Evolutionary conservation across 2,329 filamentous ascomycete genomes (phyloP), one percentile per base, ranked within the genome.

Genomic region (Fusarium burgessii): DNA sequence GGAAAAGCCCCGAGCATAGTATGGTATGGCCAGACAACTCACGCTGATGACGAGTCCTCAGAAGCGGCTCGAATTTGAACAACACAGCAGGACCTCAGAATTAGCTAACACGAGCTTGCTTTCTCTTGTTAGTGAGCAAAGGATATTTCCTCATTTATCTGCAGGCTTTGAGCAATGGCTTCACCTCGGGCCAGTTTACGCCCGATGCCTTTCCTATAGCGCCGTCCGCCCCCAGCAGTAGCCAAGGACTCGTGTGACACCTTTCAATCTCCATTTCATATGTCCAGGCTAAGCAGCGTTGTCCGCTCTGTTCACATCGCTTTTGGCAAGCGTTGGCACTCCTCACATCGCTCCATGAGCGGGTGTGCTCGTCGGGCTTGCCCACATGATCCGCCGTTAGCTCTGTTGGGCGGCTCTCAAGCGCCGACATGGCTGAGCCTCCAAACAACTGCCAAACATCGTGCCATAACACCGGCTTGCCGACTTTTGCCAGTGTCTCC

Each of bases 371-470:
- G 68, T 85, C 85, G 25, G 80, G 78, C 51, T 81, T 81, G n/a
- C 86, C 87, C 18, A 88, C 86, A 71, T 85, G 84, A 71, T 89
- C 86, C 66, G 80, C 80, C 41, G 81, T 80, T 27, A 75, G 55
- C 58, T 80, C 77, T 58, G 83, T 78, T 23, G 81, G 81, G 50
- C 78, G 72, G 47, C 74, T 71, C 55, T 79, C 75, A 60, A 85
- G 81, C 12, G 77, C 77, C 15, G 79, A 77, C 67, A 85, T 75
- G 51, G 81, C 76, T 46, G 81, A 79, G 40, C 79, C 78, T 17
- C 82, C 82, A 71, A 87, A 88, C 17, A 87, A 78, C 47, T 81
- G 77, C 81, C 85, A 87, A 27, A 89, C 71, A 45, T 87, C 81
- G 38, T 82, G 79, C 87, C 86, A 88, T 56, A 84, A 79, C 10